A percentile compares a stretch with the other conserved stretches of the same genome.
These are phyloP conservation scores for Boletus barrowsii DNA, from an alignment of 768 basidiomycete genomes.

Conservation along the genomic window DNA sequence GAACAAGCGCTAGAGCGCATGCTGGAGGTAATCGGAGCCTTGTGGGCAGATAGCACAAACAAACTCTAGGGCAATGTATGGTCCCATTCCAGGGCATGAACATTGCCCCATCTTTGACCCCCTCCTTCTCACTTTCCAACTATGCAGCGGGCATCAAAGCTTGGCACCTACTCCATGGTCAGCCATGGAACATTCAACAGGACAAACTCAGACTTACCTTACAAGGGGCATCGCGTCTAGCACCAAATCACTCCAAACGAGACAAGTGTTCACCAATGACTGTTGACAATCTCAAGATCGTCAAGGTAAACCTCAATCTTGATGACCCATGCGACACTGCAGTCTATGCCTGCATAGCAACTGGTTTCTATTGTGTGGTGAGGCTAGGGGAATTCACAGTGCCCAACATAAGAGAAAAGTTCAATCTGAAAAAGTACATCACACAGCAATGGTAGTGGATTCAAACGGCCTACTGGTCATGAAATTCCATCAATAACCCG, in stretches of 20 bases:
- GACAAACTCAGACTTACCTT: not conserved
- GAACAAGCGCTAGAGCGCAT: not conserved
- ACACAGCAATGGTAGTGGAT: too few species aligned
- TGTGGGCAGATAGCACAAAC: not conserved
- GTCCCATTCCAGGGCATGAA: too few species aligned
- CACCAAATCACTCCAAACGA: not conserved
- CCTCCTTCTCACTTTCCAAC: not conserved
- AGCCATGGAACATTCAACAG: not conserved
- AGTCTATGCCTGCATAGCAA: not conserved
- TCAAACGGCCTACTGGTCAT: too few species aligned
- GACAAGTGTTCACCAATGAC: not conserved
- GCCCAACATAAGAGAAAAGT: too few species aligned
- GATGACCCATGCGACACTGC: not conserved
- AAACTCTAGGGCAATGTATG: too few species aligned
- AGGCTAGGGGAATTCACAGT: not conserved
- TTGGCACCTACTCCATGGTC: conserved; percentile 1
- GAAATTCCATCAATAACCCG: too few species aligned
- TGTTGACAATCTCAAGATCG: not conserved
- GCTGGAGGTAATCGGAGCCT: not conserved
- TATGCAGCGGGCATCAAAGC: accelerated
- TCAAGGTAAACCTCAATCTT: not conserved
- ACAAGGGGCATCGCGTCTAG: not conserved
- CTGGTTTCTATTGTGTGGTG: not conserved
- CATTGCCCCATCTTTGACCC: accelerated
- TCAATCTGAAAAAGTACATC: too few species aligned